Evolutionary conservation across 805 yeast species (phyloP).

Genomic region (Metschnikowia cerradonensis): DNA sequence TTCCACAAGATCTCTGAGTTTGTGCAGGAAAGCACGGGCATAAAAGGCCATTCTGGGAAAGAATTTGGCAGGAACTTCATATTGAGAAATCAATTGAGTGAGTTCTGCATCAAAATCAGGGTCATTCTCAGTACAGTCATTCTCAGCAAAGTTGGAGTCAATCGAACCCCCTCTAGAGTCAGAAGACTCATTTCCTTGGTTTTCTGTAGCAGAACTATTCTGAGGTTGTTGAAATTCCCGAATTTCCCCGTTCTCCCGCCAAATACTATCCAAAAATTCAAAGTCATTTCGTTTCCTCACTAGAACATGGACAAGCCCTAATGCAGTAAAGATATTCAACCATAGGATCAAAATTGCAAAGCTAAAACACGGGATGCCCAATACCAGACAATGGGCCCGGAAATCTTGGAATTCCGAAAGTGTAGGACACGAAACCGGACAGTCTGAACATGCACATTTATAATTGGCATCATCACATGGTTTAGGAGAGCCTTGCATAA

Average conservation of each 20-base stretch:
- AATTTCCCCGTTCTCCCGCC: too few relatives aligned
- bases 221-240: too few relatives aligned
- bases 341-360: slow-evolving; percentile 56
- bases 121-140: neutral
- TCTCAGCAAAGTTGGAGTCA: neutral
- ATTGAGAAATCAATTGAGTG: slow-evolving; percentile 1
- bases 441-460: slow-evolving; percentile 88
- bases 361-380: slow-evolving; percentile 69
- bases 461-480: slow-evolving; percentile 64
- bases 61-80: neutral
- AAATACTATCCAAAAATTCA: too few relatives aligned
- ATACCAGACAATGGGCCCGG: slow-evolving; percentile 48
- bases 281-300: too few relatives aligned
- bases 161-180: too few relatives aligned
- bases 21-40: neutral
- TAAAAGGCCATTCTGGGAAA: neutral
- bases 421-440: slow-evolving; percentile 73
- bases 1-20: slow-evolving; percentile 17
- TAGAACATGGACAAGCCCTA: slow-evolving; percentile 39
- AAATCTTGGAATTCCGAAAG: slow-evolving; percentile 45
- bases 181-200: neutral
- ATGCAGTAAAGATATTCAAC: slow-evolving; percentile 28
- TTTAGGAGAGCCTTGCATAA: slow-evolving; percentile 29
- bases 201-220: slow-evolving; percentile 17
- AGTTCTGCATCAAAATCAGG: slow-evolving; percentile 4